phyloP scores from a whole-genome alignment of 306 rosid species.

The Sindora glabra region DNA sequence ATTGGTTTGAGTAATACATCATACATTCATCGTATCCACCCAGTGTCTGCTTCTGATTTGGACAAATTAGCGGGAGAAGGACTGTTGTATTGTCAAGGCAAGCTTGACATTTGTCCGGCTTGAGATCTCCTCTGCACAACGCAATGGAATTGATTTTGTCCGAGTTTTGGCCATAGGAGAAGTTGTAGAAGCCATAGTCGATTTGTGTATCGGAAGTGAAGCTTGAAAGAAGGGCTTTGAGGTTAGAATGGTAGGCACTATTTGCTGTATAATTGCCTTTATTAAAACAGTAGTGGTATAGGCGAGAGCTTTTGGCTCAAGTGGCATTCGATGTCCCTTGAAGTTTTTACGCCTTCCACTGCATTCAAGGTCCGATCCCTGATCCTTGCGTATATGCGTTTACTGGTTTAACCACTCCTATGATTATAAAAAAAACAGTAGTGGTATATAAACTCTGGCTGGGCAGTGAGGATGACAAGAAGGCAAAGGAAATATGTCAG shows the following conservation, averaged over 20 bases:
- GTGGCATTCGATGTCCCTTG: no score
- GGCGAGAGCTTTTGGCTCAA: no score
- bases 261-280: slow-evolving; percentile 21
- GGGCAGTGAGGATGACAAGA: background rate
- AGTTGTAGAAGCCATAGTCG: slow-evolving; percentile 26
- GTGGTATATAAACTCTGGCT: no score
- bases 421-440: no score
- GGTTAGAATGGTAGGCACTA: slow-evolving; percentile 28
- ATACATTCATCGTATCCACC: background rate
- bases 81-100: slow-evolving; percentile 12
- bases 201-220: background rate
- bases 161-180: slow-evolving; percentile 20
- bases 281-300: no score
- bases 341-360: no score
- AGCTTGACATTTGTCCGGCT: background rate
- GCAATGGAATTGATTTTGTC: slow-evolving; percentile 20
- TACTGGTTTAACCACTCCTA: no score
- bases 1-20: slow-evolving; percentile 18
- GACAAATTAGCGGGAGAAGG: slow-evolving; percentile 8
- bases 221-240: slow-evolving; percentile 19
- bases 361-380: no score
- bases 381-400: no score
- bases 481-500: background rate
- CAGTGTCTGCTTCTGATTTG: slow-evolving; percentile 37
- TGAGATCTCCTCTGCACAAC: slow-evolving; percentile 36